Evolutionary conservation across 306 rosid species (phyloP).

Genomic region (Malus sylvestris): DNA sequence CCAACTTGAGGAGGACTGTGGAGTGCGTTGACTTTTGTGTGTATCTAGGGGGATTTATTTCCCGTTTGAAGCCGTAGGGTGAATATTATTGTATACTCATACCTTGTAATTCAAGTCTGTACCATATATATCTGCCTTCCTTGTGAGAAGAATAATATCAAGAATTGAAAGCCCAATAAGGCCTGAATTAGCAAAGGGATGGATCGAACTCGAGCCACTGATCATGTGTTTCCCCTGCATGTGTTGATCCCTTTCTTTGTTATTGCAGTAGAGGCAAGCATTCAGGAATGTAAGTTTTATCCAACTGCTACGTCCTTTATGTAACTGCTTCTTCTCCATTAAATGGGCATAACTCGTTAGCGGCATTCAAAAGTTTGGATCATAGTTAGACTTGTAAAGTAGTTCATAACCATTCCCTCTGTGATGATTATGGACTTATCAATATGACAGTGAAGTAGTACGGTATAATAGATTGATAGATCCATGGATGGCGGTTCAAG

Average conservation of each 20-base stretch:
- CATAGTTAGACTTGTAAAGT: background rate
- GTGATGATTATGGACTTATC: background rate
- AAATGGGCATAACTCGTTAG: background rate
- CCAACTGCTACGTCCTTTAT: background rate
- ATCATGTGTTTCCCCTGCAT: background rate
- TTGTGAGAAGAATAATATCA: too few relatives aligned
- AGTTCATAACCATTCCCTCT: background rate
- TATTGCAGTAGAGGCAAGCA: background rate
- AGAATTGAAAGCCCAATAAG: too few relatives aligned
- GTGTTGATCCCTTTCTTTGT: background rate
- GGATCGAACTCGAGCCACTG: background rate
- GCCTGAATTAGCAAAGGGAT: too few relatives aligned
- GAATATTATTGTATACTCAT: too few relatives aligned
- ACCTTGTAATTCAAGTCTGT: too few relatives aligned
- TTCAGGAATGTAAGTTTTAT: constrained; percentile 1
- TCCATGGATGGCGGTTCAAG: background rate
- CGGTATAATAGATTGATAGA: background rate
- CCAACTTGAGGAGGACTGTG: too few relatives aligned
- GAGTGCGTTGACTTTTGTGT: too few relatives aligned
- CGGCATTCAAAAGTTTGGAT: background rate
- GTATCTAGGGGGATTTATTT: too few relatives aligned
- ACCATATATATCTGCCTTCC: too few relatives aligned
- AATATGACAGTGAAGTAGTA: background rate
- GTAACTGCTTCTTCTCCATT: background rate
- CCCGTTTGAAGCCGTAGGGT: too few relatives aligned